Percentiles rank a stretch among this genome's conserved stretches.
These are phyloP conservation scores for Penicillium sp. DNA, from an alignment of 2,329 filamentous ascomycete species.

Conservation along the genomic window DNA sequence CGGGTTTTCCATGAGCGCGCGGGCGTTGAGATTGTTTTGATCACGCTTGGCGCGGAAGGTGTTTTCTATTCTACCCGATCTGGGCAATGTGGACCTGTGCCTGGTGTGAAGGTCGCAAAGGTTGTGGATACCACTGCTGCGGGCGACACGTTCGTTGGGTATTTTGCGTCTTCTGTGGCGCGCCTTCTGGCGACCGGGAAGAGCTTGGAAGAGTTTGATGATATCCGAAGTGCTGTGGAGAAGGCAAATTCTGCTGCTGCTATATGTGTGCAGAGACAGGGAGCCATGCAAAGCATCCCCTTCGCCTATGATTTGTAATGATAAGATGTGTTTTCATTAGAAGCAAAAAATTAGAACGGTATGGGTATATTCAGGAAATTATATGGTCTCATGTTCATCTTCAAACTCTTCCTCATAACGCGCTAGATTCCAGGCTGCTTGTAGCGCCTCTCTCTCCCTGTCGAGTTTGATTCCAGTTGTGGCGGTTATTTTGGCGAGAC, in stretches of 20 bases:
- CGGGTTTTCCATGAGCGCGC: conserved; percentile 18
- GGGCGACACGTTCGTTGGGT: conserved; percentile 25
- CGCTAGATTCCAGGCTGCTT: conserved; percentile 20
- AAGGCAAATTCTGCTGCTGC: conserved; percentile 22
- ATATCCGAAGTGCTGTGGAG: conserved; percentile 17
- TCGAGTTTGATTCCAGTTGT: conserved; percentile 25
- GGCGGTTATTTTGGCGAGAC: conserved; percentile 14
- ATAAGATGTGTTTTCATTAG: background rate
- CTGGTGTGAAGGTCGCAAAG: conserved; percentile 20
- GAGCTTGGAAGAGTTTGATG: conserved; percentile 15
- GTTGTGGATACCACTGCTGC: conserved; percentile 26
- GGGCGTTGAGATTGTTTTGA: conserved; percentile 20
- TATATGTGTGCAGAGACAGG: conserved; percentile 18
- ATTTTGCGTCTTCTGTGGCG: conserved; percentile 20
- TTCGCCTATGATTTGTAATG: conserved; percentile 24
- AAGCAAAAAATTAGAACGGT: background rate
- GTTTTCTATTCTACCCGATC: conserved; percentile 23
- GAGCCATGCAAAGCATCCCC: conserved; percentile 24
- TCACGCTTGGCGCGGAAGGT: conserved; percentile 24
- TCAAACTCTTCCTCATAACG: conserved; percentile 23
- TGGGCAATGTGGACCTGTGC: conserved; percentile 14
- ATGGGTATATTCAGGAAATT: conserved; percentile 10
- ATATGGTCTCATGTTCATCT: conserved; percentile 10
- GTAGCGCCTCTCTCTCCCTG: conserved; percentile 17
- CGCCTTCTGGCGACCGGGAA: conserved; percentile 18